Conservation (phyloP, 768 basidiomycete genomes). For the Krasilnikovozyma curviuscula region DNA sequence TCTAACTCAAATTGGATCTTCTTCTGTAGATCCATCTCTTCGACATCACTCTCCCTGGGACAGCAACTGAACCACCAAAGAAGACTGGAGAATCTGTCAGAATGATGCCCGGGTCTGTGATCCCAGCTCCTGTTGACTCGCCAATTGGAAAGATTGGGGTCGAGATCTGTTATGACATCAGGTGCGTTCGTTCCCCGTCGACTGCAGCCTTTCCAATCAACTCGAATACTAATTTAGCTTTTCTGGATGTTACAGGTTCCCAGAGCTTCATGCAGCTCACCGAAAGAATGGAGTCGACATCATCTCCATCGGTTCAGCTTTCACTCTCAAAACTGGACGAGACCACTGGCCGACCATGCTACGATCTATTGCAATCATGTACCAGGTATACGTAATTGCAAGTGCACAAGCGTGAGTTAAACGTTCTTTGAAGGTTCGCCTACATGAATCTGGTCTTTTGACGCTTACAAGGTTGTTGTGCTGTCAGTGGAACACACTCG, state of each 20-base stretch:
- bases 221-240: neutral
- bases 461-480: too few species aligned
- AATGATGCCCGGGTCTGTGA: slow-evolving; percentile 16
- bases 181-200: slow-evolving; percentile 13
- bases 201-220: neutral
- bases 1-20: too few species aligned
- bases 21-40: slow-evolving; percentile 20
- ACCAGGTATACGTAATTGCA: slow-evolving; percentile 21
- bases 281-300: slow-evolving; percentile 17
- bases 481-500: slow-evolving; percentile 17
- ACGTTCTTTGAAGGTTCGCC: too few species aligned
- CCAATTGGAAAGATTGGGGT: slow-evolving; percentile 19
- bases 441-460: too few species aligned
- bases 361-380: slow-evolving; percentile 19
- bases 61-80: too few species aligned
- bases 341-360: slow-evolving; percentile 22
- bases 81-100: slow-evolving; percentile 19
- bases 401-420: slow-evolving; percentile 17
- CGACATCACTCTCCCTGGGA: slow-evolving; percentile 18
- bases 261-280: slow-evolving; percentile 20
- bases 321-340: slow-evolving; percentile 22
- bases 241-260: too few species aligned
- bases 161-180: slow-evolving; percentile 24
- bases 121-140: slow-evolving; percentile 14
- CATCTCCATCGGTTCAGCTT: slow-evolving; percentile 21